Base-by-base conservation (phyloP, 2,329 filamentous ascomycete species). In the Penicillium sp. region DNA sequence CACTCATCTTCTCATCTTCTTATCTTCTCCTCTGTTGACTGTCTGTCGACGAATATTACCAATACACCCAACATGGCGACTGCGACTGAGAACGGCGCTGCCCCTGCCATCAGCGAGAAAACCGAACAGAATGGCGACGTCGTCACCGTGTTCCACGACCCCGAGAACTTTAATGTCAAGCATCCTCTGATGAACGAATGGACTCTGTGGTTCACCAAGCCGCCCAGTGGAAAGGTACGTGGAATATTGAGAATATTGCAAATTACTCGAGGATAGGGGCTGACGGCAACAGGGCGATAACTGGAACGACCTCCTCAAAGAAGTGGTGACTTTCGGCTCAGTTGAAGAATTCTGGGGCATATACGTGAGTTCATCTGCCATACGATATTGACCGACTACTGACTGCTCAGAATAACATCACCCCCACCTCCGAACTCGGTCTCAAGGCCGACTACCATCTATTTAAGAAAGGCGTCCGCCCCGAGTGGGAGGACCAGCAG, bases 301-400 rank as follows among this genome's bases (percentile, higher is more conserved):
- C 83, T 99, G 95, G 94, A 95, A 95, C 65, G 94, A 99, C 73
- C 81, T 97, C 61, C 80, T 99, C 62, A 99, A 99, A 80, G 91
- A 99, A 76, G 93, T 99, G 66, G 97, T 99, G 70, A 97, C 91
- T 57, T 97, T 99, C 70, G 91, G 96, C 79, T 96, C 92, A 2
- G 94, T 99, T 24, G 94, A 99, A 79, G 95, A 99, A 76, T 99
- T 99, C 78, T 99, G 94, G 94, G 94, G 94, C 59, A 90, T 99
- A 72, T 97, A 97, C 77, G 95, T 99, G 83, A 74, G 92, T 81
- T 26, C 20, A 21, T 11, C 8, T 56, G 58, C 33, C 49, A 6
- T 8, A 16, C 30, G 11, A n/a, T 28, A 21, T 56, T 42, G 18
- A 14, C 40, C n/a, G 35, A 28, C 30, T 16, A n/a, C 24, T 46